These are phyloP conservation scores for Dictyostelium gargantuum DNA, from an alignment of 208 protist genomes.

Conservation along the genomic window DNA sequence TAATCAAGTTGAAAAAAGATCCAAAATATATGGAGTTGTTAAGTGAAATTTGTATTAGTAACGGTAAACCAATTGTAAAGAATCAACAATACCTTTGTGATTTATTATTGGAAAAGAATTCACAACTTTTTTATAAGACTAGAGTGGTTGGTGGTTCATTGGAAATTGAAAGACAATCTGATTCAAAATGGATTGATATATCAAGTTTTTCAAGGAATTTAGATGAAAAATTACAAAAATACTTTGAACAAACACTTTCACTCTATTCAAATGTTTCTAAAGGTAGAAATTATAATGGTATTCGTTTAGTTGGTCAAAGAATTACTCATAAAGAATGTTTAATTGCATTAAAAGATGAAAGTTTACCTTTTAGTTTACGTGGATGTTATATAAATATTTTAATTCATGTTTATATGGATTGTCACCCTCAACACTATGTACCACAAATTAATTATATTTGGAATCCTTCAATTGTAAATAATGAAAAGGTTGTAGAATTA, in stretches of 20 bases:
- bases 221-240: slow-evolving; percentile 7
- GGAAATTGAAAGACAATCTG: slow-evolving; percentile 2
- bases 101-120: slow-evolving; percentile 17
- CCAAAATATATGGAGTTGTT: slow-evolving; percentile 35
- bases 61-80: slow-evolving; percentile 39
- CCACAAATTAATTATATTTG: slow-evolving; percentile 41
- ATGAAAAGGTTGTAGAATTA: not conserved
- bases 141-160: not conserved
- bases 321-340: slow-evolving; percentile 39
- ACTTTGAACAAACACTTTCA: slow-evolving; percentile 30
- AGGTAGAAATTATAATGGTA: slow-evolving; percentile 61
- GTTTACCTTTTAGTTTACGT: not conserved
- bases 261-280: slow-evolving; percentile 27
- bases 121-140: not conserved
- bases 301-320: not conserved
- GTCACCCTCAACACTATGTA: slow-evolving; percentile 19
- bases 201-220: not conserved
- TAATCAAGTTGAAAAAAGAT: not conserved
- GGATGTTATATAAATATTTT: slow-evolving; percentile 22
- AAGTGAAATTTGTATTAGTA: slow-evolving; percentile 20
- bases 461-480: not conserved
- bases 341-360: slow-evolving; percentile 15
- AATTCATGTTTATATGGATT: slow-evolving; percentile 54
- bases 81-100: slow-evolving; percentile 53
- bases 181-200: not conserved